A percentile compares a stretch with the other conserved stretches of the same genome.
Conservation (phyloP, 2,329 filamentous ascomycete genomes). For the Dothidotthia symphoricarpi region DNA sequence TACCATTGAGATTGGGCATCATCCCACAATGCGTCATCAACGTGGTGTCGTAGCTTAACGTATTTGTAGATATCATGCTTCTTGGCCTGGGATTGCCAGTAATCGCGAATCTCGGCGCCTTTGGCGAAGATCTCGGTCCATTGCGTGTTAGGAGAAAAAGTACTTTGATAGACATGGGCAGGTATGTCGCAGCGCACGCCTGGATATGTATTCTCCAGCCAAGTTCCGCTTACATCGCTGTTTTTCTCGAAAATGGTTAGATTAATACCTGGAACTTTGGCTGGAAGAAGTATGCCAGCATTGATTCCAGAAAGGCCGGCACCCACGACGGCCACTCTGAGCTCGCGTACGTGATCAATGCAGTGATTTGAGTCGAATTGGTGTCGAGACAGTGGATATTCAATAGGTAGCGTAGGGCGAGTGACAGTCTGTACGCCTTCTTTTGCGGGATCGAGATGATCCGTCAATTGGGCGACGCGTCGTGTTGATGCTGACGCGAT, state of each 20-base stretch:
- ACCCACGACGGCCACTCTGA: conserved; percentile 61
- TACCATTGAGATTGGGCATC: conserved; percentile 55
- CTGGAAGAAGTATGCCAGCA: conserved; percentile 64
- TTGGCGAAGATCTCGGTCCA: conserved; percentile 46
- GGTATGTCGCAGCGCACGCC: conserved; percentile 36
- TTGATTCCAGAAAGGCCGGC: conserved; percentile 63
- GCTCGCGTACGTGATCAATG: conserved; percentile 32
- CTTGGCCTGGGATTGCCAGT: conserved; percentile 41
- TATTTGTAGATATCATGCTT: conserved; percentile 44
- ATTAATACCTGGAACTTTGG: conserved; percentile 66
- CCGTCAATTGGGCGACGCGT: conserved; percentile 29
- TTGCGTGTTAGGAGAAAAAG: conserved; percentile 46
- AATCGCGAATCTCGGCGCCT: conserved; percentile 45
- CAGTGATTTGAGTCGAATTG: conserved; percentile 25
- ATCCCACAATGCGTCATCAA: conserved; percentile 43
- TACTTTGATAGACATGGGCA: conserved; percentile 43
- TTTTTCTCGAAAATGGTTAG: conserved; percentile 51
- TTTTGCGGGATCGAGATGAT: conserved; percentile 22
- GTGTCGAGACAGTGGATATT: conserved; percentile 29
- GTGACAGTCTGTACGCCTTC: conserved; percentile 16
- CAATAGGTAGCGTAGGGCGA: conserved; percentile 13
- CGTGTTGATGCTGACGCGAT: conserved; percentile 13
- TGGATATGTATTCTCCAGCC: conserved; percentile 41
- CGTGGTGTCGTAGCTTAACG: conserved; percentile 41
- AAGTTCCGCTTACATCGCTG: conserved; percentile 46